These are phyloP conservation scores for Quercus variabilis DNA, from an alignment of 306 rosid genomes.

Conservation along the genomic window DNA sequence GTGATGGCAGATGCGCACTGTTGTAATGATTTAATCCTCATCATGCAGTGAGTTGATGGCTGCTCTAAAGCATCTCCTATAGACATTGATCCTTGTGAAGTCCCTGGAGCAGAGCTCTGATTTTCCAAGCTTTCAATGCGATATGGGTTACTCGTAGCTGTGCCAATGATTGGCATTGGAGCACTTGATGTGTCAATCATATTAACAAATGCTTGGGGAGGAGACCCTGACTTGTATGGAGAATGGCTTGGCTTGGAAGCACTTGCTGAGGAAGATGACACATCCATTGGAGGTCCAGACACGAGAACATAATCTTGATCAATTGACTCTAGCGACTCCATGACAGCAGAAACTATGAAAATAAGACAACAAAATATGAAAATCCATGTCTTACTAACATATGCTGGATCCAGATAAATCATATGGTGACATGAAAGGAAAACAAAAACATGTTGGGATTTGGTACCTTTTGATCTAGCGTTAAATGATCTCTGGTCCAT, in stretches of 20 bases:
- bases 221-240: constrained; percentile 49
- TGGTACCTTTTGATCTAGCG: constrained; percentile 57
- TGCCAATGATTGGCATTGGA: constrained; percentile 76
- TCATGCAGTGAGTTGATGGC: constrained; percentile 77
- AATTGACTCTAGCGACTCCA: constrained; percentile 67
- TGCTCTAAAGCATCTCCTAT: constrained; percentile 64
- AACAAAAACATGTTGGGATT: constrained; percentile 1
- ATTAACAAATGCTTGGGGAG: constrained; percentile 43
- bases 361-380: constrained; percentile 13
- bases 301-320: constrained; percentile 99
- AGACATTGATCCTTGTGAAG: constrained; percentile 79
- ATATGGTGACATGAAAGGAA: constrained; percentile 20
- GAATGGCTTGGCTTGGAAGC: constrained; percentile 61
- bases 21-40: constrained; percentile 77
- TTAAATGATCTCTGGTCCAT: constrained; percentile 37
- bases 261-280: constrained; percentile 59
- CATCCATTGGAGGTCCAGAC: constrained; percentile 76
- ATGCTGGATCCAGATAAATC: constrained; percentile 12
- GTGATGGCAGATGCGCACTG: constrained; percentile 73
- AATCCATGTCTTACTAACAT: constrained; percentile 6
- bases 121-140: constrained; percentile 82
- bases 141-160: constrained; percentile 40
- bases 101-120: constrained; percentile 89
- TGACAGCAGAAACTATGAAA: constrained; percentile 48
- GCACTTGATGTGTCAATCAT: constrained; percentile 50